A percentile compares a stretch with the other conserved stretches of the same genome.
These are phyloP conservation scores for Draba incana DNA, from an alignment of 345 rosid genomes.

Conservation along the genomic window DNA sequence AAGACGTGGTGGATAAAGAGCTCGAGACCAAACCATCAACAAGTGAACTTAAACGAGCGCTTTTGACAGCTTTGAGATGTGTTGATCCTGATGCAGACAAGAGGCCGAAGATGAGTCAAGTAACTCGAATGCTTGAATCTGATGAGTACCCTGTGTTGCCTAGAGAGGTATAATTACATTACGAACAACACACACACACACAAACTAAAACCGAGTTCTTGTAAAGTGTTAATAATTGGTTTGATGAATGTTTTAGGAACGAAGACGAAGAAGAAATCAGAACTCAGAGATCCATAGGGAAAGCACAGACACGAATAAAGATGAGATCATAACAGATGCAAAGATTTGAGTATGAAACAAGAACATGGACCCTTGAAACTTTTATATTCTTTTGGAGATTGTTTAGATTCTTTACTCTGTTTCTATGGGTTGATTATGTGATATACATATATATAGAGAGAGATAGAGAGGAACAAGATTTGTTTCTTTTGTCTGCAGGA, in stretches of 20 bases:
- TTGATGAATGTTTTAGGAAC: slow-evolving; percentile 55
- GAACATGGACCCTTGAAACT: slow-evolving; percentile 9
- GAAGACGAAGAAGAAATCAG: slow-evolving; percentile 68
- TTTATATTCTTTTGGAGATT: slow-evolving; percentile 35
- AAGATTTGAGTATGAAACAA: slow-evolving; percentile 27
- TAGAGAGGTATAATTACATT: slow-evolving; percentile 59
- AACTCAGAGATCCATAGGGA: slow-evolving; percentile 49
- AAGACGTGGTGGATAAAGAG: slow-evolving; percentile 83
- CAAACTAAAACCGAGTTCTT: not conserved
- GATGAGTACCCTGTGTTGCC: slow-evolving; percentile 83
- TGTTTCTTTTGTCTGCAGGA: slow-evolving; percentile 23
- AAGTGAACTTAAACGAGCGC: slow-evolving; percentile 86
- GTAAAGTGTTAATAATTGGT: not conserved
- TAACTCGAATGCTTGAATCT: slow-evolving; percentile 89
- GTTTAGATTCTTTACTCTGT: slow-evolving; percentile 41
- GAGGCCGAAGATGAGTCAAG: slow-evolving; percentile 98
- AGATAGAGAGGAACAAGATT: slow-evolving; percentile 29
- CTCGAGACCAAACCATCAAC: slow-evolving; percentile 77
- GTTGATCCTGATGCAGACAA: slow-evolving; percentile 94
- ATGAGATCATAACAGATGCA: slow-evolving; percentile 43
- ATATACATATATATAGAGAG: slow-evolving; percentile 11
- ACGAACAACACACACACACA: not conserved
- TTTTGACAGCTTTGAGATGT: slow-evolving; percentile 91
- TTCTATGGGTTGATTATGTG: slow-evolving; percentile 28
- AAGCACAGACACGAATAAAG: slow-evolving; percentile 52